Base-by-base conservation (phyloP, 1,284 basidiomycete genomes). In the Tausonia pullulans region DNA sequence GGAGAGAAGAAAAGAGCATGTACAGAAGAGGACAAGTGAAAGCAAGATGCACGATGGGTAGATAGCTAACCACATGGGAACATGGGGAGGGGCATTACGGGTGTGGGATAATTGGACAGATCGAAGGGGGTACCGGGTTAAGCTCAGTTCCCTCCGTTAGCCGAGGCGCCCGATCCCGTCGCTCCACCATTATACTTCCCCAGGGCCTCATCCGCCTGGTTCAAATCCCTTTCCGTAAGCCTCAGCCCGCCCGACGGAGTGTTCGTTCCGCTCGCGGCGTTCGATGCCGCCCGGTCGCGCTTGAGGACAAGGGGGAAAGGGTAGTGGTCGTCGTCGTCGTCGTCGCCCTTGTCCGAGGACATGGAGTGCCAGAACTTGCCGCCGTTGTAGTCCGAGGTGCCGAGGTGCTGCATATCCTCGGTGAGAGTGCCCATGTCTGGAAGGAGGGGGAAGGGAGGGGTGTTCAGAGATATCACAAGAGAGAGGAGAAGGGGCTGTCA, bases 241-340 rank as follows among this genome's bases (percentile, higher is more conserved):
- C 84, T 88, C 71, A 81, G 79, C 4, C 86, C 87, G 45, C 87
- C 88, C 2, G 87, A 89, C 0, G 92, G 92, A 0, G 92, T 96
- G 73, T 87, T 90, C 4, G 87, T 84, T 46, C 92, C 92, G 56
- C 55, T 57, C 3, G 89, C 91, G 72, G 87, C 84, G 45, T 90
- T 84, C 62, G 88, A 90, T 68, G 87, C 85, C n/a, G 87, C 83
- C 65, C 90, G 84, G 58, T 88, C 90, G 61, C 91, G 87, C 41
- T 90, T 94, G 85, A 92, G 90, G 57, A 91, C 87, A 66, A 94
- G 79, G 3, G 90, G 89, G 87, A 93, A 94, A 4, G 90, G 90
- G 79, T 96, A 96, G 53, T 84, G 84, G 71, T 93, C 89, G 64
- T 94, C 90, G 66, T 95, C 91, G 58, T 94, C 93, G 40, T 90